phyloP scores from a whole-genome alignment of 305 asterid species.

The Solanum hybrid region DNA sequence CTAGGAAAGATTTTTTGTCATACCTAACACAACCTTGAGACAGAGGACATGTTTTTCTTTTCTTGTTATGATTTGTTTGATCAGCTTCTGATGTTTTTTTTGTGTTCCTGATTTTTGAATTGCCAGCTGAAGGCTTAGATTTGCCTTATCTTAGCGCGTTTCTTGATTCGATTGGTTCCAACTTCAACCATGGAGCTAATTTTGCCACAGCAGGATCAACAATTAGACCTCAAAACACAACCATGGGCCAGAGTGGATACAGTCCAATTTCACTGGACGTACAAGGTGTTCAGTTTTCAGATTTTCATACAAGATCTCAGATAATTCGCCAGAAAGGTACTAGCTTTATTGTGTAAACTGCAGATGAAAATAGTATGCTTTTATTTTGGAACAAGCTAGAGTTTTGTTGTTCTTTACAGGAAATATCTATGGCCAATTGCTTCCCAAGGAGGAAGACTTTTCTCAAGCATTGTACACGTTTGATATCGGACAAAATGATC shows the following conservation, averaged over 20 bases:
- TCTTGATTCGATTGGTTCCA: conserved; percentile 67
- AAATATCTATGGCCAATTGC: conserved; percentile 25
- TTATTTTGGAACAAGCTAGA: background rate
- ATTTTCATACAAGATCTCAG: conserved; percentile 47
- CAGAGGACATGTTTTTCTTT: background rate
- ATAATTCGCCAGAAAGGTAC: conserved; percentile 34
- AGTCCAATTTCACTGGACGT: conserved; percentile 66
- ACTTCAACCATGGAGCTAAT: conserved; percentile 69
- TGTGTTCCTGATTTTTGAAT: background rate
- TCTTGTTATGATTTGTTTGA: background rate
- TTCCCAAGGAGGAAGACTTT: conserved; percentile 36
- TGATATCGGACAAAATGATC: conserved; percentile 77
- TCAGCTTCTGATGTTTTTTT: background rate
- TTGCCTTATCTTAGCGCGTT: conserved; percentile 48
- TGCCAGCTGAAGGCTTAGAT: conserved; percentile 45
- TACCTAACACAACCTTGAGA: background rate
- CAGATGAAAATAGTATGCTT: background rate
- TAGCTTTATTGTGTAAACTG: background rate
- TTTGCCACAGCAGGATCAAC: conserved; percentile 85
- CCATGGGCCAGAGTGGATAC: conserved; percentile 51
- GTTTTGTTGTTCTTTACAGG: background rate
- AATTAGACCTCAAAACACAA: conserved; percentile 59
- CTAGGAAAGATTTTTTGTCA: background rate
- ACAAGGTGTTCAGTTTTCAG: conserved; percentile 37
- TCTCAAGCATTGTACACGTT: conserved; percentile 48